phyloP scores from a whole-genome alignment of 208 protist species.

The Herpetomonas samuelpessoai region DNA sequence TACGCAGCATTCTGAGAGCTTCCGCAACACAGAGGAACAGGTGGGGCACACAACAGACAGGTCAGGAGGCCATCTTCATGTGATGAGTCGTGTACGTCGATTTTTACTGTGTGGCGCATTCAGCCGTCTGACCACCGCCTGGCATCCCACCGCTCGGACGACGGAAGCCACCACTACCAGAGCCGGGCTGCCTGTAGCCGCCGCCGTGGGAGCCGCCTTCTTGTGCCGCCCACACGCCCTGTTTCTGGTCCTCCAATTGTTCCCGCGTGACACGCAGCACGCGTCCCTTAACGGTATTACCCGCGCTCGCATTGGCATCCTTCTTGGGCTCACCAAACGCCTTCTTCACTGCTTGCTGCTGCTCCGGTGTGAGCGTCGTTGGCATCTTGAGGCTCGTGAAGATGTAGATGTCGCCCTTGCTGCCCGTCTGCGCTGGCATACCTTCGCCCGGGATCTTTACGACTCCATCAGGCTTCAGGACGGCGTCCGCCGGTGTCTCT shows the following conservation, averaged over 20 bases:
- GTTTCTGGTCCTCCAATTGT: conserved; percentile 80
- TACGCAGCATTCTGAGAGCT: background rate
- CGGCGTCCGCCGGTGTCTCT: conserved; percentile 39
- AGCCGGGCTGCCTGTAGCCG: conserved; percentile 7
- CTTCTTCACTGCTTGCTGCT: conserved; percentile 57
- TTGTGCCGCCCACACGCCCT: conserved; percentile 56
- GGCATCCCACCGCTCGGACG: conserved; percentile 15
- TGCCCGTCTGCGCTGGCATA: conserved; percentile 69
- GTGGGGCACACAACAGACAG: no score
- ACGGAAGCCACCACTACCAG: conserved; percentile 27
- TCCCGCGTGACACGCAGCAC: conserved; percentile 72
- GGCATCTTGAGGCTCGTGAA: conserved; percentile 82
- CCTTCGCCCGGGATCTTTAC: conserved; percentile 83
- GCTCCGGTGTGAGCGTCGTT: conserved; percentile 54
- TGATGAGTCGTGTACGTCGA: background rate
- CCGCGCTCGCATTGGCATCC: conserved; percentile 27
- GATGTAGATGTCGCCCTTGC: conserved; percentile 84
- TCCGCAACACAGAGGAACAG: no score
- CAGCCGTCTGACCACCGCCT: conserved; percentile 37
- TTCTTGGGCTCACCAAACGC: conserved; percentile 60
- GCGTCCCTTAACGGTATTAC: conserved; percentile 70
- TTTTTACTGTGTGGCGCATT: conserved; percentile 73
- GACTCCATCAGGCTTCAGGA: conserved; percentile 76
- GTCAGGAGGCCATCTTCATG: background rate
- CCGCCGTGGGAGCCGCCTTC: conserved; percentile 26